Evolutionary conservation across 768 basidiomycete genomes (phyloP), one percentile per base, ranked within the genome.

Genomic region (Pholiota conissans): DNA sequence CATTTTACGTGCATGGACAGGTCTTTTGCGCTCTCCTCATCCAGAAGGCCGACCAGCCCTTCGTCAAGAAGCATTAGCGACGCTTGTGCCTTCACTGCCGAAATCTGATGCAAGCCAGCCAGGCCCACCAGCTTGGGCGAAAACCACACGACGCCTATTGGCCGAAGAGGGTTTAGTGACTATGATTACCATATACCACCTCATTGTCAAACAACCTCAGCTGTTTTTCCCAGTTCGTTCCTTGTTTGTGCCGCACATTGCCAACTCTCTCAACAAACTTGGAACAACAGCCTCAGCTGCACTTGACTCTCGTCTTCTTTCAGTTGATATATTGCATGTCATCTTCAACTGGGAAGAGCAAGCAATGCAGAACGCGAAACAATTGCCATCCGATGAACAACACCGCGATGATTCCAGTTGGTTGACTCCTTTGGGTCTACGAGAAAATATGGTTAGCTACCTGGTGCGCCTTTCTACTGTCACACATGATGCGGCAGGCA

Each of bases 271-370:
- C 61, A 82, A 82, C 52, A 95, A 95, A 70, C 80, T 98, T 5
- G 95, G 94, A n/a, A 82, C 95, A 67, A 82, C 86, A 16, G 73
- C 82, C 3, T 78, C 81, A 3, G 83, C 92, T 10, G 89, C 85
- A 8, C 67, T 79, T 22, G 97, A 98, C 64, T 87, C 91, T 6
- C 86, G 94, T n/a, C 74, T 87, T 20, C 75, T 98, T 39, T 92
- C 93, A 20, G 83, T 98, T 56, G 97, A 99, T 58, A 84, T 95
- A 32, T 79, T 95, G 13, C 94, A 97, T 69, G 86, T 95, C 37
- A 89, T 99, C 32, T 92, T 94, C 67, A 83, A 87, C 39, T 99
- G 97, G 97, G 97, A 98, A 70, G 87, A 91, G 71, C 83, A 82
- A 72, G 79, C 79, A 58, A 74, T 65, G 7, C 71, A 76, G 58